Base-by-base conservation (phyloP, 495 filamentous ascomycete genomes). In the Pseudomonodictys pantanalensis region DNA sequence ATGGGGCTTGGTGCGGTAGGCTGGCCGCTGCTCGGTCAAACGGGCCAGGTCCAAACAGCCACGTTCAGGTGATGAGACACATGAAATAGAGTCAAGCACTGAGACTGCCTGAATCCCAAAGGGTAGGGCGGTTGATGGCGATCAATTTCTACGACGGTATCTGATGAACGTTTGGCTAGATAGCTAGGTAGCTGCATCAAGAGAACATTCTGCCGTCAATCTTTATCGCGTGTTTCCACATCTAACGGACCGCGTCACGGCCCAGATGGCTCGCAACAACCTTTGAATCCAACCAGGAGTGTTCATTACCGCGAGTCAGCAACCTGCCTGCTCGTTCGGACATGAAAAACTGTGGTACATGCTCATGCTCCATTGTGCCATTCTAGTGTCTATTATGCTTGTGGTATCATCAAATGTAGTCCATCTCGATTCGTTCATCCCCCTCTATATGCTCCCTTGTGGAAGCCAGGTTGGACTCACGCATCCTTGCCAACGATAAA, bases 41-140 rank as follows among this genome's bases (percentile, higher is more conserved):
- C 74, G 78, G 78, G 84, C 77, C 81, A 78, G 86, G 83, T 77
- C 73, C 75, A 68, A 68, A 38, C 48, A 29, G 39, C 29, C 77
- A 28, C 41, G 86, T 96, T 90, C 85, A 86, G 53, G 78, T 96
- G 92, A 97, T 97, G 92, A 97, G 84, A 41, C 20, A 79, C 77
- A 80, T 75, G 81, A 88, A 86, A 91, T 95, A 97, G 93, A 98
- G 92, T 98, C 92, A 98, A 98, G 92, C 92, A 88, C 92, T 87
- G 89, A 97, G 81, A 81, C 70, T 53, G 70, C 58, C 75, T 72
- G 72, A 71, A 71, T 55, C 66, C 70, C 71, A 78, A 79, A 73
- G 64, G 74, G 69, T 68, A 65, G 68, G 79, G 75, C 70, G 70
- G 77, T 81, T 73, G 72, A 76, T 85, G 83, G 85, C 87, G 90